Base-by-base conservation (phyloP, 1,284 basidiomycete genomes). In the Cutaneotrichosporon sp. region DNA sequence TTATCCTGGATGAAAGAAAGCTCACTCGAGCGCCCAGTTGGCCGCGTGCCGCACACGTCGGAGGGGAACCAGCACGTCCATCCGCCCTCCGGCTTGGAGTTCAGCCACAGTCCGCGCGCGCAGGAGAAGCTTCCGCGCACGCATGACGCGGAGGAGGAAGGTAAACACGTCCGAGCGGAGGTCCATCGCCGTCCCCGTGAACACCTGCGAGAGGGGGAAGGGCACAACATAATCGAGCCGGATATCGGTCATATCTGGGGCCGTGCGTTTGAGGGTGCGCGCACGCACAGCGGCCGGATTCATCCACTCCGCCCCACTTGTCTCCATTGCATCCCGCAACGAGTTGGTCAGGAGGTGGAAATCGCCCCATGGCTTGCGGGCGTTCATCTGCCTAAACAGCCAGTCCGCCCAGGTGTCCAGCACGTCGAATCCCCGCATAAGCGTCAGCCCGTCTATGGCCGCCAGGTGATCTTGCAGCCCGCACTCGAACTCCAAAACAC, bases 11-110 rank as follows among this genome's bases (percentile, higher is more conserved):
- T 25, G 1, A 24, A 20, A 20, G 11, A 19, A 12, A 39, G 78
- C 86, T 66, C 65, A 90, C 88, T 88, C 87, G 63, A 88, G 79
- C 59, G 90, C 84, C 89, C 89, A 92, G 46, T 82, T 83, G 49
- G 90, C 63, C 51, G 84, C 83, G 58, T 84, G 83, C 55, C 87
- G 75, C 74, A 89, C 80, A 0, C 82, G 82, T 69, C 87, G 86
- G 60, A 89, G 82, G 16, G 78, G 77, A 70, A 86, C 85, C 58
- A 85, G 57, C 45, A 83, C 81, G 24, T 73, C 72, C 34, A 66
- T 73, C 3, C 48, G 76, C 5, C 73, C 63, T 5, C 76, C 34
- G 14, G 22, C 45, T 6, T 19, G 46, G 77, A 25, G 78, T 26
- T 83, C 77, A 2, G 87, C 79, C 27, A 86, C 71, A 24, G 87